phyloP scores from a whole-genome alignment of 2,329 filamentous ascomycete genomes.

The Stemphylium vesicarium region DNA sequence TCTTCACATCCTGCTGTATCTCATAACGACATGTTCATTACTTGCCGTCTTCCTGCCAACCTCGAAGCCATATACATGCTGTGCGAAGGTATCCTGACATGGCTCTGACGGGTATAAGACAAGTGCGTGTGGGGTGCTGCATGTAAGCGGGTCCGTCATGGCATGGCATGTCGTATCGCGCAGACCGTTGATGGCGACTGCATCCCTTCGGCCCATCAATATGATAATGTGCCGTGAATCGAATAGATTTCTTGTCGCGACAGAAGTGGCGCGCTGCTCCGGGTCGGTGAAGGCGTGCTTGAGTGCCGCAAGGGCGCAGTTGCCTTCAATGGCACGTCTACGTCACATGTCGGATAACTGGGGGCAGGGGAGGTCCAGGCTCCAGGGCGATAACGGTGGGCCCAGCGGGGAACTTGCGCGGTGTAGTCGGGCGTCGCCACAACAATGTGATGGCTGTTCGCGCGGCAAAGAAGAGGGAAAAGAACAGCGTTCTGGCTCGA shows the following conservation, averaged over 20 bases:
- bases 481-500: not conserved
- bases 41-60: not conserved
- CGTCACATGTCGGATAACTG: constrained; percentile 9
- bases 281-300: constrained; percentile 15
- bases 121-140: constrained; percentile 11
- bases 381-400: constrained; percentile 35
- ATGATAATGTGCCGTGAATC: not conserved
- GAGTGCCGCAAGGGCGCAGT: constrained; percentile 20
- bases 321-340: constrained; percentile 5
- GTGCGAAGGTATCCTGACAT: not conserved
- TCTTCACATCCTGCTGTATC: not conserved
- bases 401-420: constrained; percentile 26
- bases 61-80: not conserved
- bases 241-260: not conserved
- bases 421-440: constrained; percentile 1
- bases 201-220: not conserved
- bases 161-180: constrained; percentile 10
- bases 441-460: not conserved
- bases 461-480: not conserved
- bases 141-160: constrained; percentile 20
- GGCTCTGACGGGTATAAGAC: not conserved
- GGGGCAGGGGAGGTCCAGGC: constrained; percentile 6
- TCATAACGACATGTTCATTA: not conserved
- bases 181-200: not conserved
- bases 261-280: not conserved